Conservation (phyloP, 495 filamentous ascomycete species). For the Clohesyomyces aquaticus region DNA sequence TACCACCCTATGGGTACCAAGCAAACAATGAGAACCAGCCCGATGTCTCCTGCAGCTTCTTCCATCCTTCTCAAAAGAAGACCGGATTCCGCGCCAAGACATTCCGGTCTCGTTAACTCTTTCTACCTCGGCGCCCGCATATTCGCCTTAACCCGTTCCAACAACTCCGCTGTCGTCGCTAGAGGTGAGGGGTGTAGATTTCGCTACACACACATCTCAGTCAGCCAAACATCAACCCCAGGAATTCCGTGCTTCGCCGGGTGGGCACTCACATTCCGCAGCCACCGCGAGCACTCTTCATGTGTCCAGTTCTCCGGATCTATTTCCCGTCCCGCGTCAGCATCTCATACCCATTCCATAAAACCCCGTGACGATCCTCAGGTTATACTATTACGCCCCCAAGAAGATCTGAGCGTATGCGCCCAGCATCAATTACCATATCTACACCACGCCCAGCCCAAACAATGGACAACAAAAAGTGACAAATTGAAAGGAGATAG, state of each 20-base stretch:
- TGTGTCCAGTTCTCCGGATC: constrained; percentile 56
- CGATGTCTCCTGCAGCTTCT: too few species aligned
- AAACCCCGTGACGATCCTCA: too few species aligned
- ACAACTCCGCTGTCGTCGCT: constrained; percentile 73
- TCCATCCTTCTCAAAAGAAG: too few species aligned
- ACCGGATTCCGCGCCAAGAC: too few species aligned
- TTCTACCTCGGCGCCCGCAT: constrained; percentile 52
- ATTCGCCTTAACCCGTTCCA: constrained; percentile 81
- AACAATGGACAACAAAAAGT: neutral
- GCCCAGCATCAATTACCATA: neutral
- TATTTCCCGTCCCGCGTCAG: too few species aligned
- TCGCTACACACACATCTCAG: constrained; percentile 64
- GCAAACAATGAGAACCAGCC: too few species aligned
- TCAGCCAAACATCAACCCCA: too few species aligned
- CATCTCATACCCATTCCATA: too few species aligned
- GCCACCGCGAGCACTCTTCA: constrained; percentile 65
- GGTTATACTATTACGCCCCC: neutral
- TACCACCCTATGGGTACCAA: too few species aligned
- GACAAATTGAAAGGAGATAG: neutral
- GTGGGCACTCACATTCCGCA: constrained; percentile 65
- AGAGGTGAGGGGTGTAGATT: constrained; percentile 67
- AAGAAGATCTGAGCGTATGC: neutral
- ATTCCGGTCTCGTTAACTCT: too few species aligned
- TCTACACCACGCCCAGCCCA: neutral
- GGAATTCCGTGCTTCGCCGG: too few species aligned